phyloP scores from a whole-genome alignment of 768 basidiomycete genomes.

The Gloeophyllum trabeum region DNA sequence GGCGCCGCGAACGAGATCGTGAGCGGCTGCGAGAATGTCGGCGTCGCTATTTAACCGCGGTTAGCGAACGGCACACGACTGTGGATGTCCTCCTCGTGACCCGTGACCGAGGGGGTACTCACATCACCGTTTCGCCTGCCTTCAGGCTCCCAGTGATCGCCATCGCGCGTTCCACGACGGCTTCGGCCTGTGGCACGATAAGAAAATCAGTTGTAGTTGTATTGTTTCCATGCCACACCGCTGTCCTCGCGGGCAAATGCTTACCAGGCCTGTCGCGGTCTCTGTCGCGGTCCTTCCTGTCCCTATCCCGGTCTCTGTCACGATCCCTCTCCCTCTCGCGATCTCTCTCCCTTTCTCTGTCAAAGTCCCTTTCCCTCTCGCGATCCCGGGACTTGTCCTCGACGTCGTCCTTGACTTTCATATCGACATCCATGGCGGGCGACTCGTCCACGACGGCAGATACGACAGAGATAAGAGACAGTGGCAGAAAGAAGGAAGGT shows the following conservation, averaged over 20 bases:
- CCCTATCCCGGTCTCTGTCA: slow-evolving; percentile 33
- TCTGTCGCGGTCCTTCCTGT: slow-evolving; percentile 30
- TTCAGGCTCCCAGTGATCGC: slow-evolving; percentile 84
- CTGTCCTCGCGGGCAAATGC: slow-evolving; percentile 2
- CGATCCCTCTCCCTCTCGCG: slow-evolving; percentile 33
- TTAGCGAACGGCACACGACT: slow-evolving; percentile 6
- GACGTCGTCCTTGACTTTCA: slow-evolving; percentile 66
- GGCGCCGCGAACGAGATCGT: slow-evolving; percentile 61
- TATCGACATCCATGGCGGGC: slow-evolving; percentile 63
- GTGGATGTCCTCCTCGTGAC: neutral
- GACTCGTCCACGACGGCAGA: no score
- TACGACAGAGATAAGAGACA: neutral
- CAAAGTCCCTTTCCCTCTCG: slow-evolving; percentile 29
- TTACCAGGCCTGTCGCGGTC: slow-evolving; percentile 36
- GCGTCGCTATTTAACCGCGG: slow-evolving; percentile 34
- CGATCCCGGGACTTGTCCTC: slow-evolving; percentile 48
- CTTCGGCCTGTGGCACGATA: slow-evolving; percentile 36
- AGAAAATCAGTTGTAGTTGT: no score
- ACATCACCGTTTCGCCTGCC: slow-evolving; percentile 66
- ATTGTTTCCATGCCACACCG: no score
- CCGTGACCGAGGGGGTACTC: slow-evolving; percentile 16
- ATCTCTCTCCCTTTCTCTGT: slow-evolving; percentile 33
- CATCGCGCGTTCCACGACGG: slow-evolving; percentile 26
- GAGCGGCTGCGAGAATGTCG: slow-evolving; percentile 59
- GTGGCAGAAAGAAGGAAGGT: slow-evolving; percentile 4